Percentiles rank a stretch among this genome's conserved stretches.
These are phyloP conservation scores for Isatis tinctoria DNA, from an alignment of 345 rosid species.

Conservation along the genomic window DNA sequence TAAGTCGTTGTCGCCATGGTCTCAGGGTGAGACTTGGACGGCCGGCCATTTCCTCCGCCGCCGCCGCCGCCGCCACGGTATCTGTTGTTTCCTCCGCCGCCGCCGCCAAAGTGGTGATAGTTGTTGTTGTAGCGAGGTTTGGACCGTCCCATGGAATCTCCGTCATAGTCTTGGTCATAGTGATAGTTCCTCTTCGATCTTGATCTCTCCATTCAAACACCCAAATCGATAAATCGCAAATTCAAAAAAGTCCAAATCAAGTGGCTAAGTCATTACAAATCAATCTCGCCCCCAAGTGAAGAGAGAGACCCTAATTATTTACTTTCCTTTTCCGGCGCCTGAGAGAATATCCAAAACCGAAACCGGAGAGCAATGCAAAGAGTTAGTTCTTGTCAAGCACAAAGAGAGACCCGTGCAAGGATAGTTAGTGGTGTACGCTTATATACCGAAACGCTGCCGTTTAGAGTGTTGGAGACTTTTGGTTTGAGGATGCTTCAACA, in stretches of 20 bases:
- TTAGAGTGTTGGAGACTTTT: too few relatives aligned
- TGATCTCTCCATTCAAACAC: constrained; percentile 83
- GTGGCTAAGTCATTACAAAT: neutral
- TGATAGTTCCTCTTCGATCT: constrained; percentile 95
- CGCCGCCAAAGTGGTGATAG: constrained; percentile 35
- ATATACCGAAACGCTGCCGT: too few relatives aligned
- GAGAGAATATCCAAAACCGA: neutral
- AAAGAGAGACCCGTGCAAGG: neutral
- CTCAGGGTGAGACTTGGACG: constrained; percentile 45
- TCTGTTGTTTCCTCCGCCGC: constrained; percentile 42
- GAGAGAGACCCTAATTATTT: neutral
- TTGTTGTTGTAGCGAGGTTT: constrained; percentile 76
- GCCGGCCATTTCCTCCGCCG: constrained; percentile 22
- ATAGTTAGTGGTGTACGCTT: too few relatives aligned
- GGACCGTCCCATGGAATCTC: constrained; percentile 52
- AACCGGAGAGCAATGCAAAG: neutral
- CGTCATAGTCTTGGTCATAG: constrained; percentile 88
- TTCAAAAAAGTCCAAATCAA: constrained; percentile 12
- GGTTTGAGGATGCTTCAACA: too few relatives aligned
- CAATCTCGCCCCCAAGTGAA: neutral
- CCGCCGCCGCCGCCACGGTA: constrained; percentile 27
- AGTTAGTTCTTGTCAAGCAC: neutral
- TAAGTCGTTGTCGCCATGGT: constrained; percentile 80
- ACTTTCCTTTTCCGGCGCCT: neutral
- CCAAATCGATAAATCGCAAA: neutral